Conservation (phyloP, 2,329 filamentous ascomycete genomes). For the Colletotrichum musae region DNA sequence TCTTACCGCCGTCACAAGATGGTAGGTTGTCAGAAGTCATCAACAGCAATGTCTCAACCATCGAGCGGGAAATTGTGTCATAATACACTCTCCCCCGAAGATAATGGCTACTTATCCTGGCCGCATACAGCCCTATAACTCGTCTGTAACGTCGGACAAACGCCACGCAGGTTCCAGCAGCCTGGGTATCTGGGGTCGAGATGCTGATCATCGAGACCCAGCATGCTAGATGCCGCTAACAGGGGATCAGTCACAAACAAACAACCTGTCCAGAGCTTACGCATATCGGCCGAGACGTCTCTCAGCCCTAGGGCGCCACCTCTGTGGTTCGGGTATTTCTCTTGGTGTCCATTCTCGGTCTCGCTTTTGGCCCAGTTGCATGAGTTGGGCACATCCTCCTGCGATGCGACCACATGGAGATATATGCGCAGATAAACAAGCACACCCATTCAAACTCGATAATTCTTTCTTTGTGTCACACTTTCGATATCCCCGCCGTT, state of each 20-base stretch:
- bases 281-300: no score
- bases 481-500: not conserved
- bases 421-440: not conserved
- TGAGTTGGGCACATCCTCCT: not conserved
- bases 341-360: not conserved
- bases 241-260: not conserved
- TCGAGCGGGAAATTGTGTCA: not conserved
- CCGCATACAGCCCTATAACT: no score
- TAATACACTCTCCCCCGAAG: not conserved
- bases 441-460: not conserved
- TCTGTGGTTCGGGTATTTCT: no score
- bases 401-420: conserved; percentile 9
- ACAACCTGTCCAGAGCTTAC: not conserved
- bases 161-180: not conserved
- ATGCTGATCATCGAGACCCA: not conserved
- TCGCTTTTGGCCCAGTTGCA: not conserved
- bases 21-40: not conserved
- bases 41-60: not conserved
- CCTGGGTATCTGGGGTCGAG: not conserved
- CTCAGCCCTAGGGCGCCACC: no score
- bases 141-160: not conserved
- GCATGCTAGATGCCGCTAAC: not conserved
- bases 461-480: no score
- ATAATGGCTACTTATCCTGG: not conserved
- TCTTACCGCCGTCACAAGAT: no score